These are phyloP conservation scores for Micractinium sp. DNA, from an alignment of 139 green algal species.

Conservation along the genomic window DNA sequence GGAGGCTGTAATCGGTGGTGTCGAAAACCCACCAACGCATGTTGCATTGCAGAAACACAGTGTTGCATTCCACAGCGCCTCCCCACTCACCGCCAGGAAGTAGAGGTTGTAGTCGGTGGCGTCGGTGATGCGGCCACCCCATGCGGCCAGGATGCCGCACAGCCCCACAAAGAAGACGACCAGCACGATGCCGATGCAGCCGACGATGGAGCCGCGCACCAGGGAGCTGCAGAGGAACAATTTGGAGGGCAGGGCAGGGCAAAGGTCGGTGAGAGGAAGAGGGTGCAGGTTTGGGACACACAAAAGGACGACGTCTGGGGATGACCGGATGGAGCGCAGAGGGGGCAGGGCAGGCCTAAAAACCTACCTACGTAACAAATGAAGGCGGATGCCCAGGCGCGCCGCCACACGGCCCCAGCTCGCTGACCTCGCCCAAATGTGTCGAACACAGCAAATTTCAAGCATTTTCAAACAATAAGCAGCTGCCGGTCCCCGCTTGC, in stretches of 20 bases:
- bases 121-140: conserved; percentile 55
- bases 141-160: conserved; percentile 76
- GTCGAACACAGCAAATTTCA: no score
- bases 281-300: no score
- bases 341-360: no score
- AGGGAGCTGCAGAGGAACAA: conserved; percentile 44
- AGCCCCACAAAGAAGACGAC: conserved; percentile 76
- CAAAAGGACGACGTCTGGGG: no score
- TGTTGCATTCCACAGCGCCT: neutral
- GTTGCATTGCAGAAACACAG: neutral
- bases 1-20: no score
- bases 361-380: no score
- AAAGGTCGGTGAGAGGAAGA: no score
- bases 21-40: no score
- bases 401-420: conserved; percentile 85
- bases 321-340: no score
- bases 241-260: no score
- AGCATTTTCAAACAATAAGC: no score
- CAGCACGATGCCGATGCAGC: conserved; percentile 45
- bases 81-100: conserved; percentile 23
- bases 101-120: conserved; percentile 45
- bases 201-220: conserved; percentile 47
- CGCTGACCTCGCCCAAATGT: no score
- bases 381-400: conserved; percentile 52
- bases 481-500: conserved; percentile 49